Evolutionary conservation across 139 green algal species (phyloP).

Genomic region (Picocystis salinarum): DNA sequence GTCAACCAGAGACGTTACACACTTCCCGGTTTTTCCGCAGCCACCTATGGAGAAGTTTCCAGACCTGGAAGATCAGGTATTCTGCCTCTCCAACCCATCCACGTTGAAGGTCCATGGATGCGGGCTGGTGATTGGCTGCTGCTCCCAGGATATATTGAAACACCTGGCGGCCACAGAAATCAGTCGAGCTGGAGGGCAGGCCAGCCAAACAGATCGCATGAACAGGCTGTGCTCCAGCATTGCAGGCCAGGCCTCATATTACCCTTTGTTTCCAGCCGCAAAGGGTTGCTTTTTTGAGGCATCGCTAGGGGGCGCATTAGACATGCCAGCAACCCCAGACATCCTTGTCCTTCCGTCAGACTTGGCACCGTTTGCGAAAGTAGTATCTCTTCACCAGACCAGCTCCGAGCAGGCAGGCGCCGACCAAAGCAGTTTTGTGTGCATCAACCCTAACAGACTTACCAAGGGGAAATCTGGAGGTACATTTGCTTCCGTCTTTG

Average conservation of each 20-base stretch:
- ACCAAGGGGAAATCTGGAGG: slow-evolving; percentile 44
- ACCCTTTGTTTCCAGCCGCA: slow-evolving; percentile 66
- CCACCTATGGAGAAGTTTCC: slow-evolving; percentile 35
- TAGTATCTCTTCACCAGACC: slow-evolving; percentile 11
- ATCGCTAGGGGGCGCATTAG: slow-evolving; percentile 21
- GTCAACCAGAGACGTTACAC: slow-evolving; percentile 43
- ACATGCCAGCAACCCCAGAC: slow-evolving; percentile 43
- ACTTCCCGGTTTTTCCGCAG: slow-evolving; percentile 51
- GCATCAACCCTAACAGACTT: slow-evolving; percentile 59
- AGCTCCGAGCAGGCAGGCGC: background rate
- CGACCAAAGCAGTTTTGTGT: slow-evolving; percentile 18
- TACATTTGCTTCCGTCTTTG: slow-evolving; percentile 45
- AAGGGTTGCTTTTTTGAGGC: slow-evolving; percentile 51
- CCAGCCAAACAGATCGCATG: slow-evolving; percentile 45
- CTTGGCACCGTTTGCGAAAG: slow-evolving; percentile 70
- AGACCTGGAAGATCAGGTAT: no score
- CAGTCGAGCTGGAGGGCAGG: background rate
- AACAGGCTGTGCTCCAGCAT: slow-evolving; percentile 47
- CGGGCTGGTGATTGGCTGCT: slow-evolving; percentile 11
- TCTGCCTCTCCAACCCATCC: slow-evolving; percentile 28
- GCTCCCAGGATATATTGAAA: slow-evolving; percentile 11
- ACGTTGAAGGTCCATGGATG: slow-evolving; percentile 14
- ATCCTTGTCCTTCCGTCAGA: slow-evolving; percentile 84
- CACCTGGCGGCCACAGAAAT: slow-evolving; percentile 26
- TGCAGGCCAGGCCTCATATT: slow-evolving; percentile 55